Conservation (phyloP, 202 grass and related monocot species). For the Bolboschoenoplectus hybrid region DNA sequence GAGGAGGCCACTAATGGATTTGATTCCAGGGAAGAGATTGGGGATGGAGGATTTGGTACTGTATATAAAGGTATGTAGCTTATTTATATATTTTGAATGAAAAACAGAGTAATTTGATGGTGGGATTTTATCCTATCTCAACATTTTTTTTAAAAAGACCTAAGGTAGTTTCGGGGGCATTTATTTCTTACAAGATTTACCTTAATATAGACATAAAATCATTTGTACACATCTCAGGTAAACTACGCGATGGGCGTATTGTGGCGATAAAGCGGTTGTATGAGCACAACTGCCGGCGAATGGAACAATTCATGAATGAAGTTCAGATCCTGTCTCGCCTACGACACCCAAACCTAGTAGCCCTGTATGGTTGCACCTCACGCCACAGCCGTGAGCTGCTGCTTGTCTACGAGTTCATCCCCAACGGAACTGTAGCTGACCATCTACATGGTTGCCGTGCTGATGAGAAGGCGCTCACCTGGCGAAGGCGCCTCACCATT, state of each 20-base stretch:
- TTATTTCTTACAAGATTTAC: background rate
- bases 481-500: slow-evolving; percentile 56
- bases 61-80: slow-evolving; percentile 91
- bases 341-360: slow-evolving; percentile 74
- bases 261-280: slow-evolving; percentile 81
- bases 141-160: background rate
- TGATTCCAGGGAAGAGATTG: slow-evolving; percentile 48
- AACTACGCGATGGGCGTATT: slow-evolving; percentile 58
- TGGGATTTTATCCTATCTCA: background rate
- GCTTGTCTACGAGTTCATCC: slow-evolving; percentile 80
- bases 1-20: slow-evolving; percentile 70
- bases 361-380: slow-evolving; percentile 79
- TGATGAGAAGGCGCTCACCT: slow-evolving; percentile 45
- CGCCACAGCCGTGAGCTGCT: slow-evolving; percentile 74
- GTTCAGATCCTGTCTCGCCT: slow-evolving; percentile 62
- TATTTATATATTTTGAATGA: slow-evolving; percentile 6
- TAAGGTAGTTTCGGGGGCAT: background rate
- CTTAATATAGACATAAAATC: background rate
- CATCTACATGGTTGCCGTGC: slow-evolving; percentile 67
- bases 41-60: slow-evolving; percentile 81
- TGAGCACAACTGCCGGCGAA: slow-evolving; percentile 58
- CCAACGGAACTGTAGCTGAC: slow-evolving; percentile 81
- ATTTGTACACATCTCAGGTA: slow-evolving; percentile 43
- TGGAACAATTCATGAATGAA: slow-evolving; percentile 89
- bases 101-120: background rate